Percentiles rank a stretch among this genome's conserved stretches.
phyloP scores from a whole-genome alignment of 192 early-diverging fungal species.

The Coemansia guatemalensis region DNA sequence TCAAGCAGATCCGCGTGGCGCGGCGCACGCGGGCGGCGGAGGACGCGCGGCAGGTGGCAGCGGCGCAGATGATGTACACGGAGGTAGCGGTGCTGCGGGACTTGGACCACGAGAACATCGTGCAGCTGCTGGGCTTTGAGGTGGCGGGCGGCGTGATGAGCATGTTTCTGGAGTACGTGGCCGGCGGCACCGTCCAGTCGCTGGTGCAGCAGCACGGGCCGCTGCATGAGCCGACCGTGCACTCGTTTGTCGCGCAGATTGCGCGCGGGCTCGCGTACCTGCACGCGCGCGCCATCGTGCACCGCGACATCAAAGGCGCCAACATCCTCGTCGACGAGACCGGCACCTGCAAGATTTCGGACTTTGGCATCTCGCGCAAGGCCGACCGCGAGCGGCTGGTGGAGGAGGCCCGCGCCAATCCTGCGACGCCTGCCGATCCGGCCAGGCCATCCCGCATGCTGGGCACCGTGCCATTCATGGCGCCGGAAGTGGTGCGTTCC shows the following conservation, averaged over 20 bases:
- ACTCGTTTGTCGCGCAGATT: conserved; percentile 79
- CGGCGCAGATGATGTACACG: conserved; percentile 62
- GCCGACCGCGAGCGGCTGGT: conserved; percentile 38
- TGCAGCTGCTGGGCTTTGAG: conserved; percentile 87
- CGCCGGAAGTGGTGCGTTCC: conserved; percentile 85
- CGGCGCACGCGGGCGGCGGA: conserved; percentile 26
- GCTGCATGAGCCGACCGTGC: conserved; percentile 71
- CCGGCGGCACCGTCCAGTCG: conserved; percentile 85
- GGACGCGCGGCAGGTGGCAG: conserved; percentile 21
- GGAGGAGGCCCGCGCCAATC: conserved; percentile 8
- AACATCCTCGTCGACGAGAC: conserved; percentile 77
- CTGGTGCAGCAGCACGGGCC: conserved; percentile 71
- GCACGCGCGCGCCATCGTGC: conserved; percentile 72
- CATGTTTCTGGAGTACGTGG: conserved; percentile 97
- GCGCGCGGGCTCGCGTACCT: conserved; percentile 82
- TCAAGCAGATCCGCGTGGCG: conserved; percentile 78
- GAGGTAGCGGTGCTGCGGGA: conserved; percentile 76
- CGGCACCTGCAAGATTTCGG: conserved; percentile 93
- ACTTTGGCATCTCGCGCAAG: conserved; percentile 94
- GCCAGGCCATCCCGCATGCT: conserved; percentile 53
- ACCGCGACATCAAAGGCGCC: conserved; percentile 81
- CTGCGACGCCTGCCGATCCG: conserved; percentile 16
- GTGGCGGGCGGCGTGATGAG: conserved; percentile 70
- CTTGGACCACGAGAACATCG: conserved; percentile 89
- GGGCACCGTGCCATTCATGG: conserved; percentile 93